Percentiles rank a stretch among this genome's conserved stretches.
Evolutionary conservation across 495 filamentous ascomycete species (phyloP).

Genomic region (Choiromyces venosus): DNA sequence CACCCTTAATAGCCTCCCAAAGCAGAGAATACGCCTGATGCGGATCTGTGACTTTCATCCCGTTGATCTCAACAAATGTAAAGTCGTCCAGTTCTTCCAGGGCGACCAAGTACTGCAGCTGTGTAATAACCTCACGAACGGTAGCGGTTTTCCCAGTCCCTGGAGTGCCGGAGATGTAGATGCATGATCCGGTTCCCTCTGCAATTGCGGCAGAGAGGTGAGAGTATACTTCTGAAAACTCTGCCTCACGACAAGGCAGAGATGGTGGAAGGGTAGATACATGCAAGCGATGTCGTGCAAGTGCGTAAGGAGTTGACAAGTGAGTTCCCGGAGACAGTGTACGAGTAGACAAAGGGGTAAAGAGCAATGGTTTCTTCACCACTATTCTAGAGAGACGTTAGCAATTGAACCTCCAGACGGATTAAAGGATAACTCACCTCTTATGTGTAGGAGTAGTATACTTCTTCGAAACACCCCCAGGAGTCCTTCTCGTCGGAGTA

Average conservation of each 20-base stretch:
- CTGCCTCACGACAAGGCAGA: slow-evolving; percentile 84
- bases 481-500: slow-evolving; percentile 56
- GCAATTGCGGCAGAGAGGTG: slow-evolving; percentile 92
- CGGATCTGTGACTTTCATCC: slow-evolving; percentile 98
- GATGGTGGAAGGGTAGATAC: slow-evolving; percentile 85
- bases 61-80: slow-evolving; percentile 99
- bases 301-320: slow-evolving; percentile 81
- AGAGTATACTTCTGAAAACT: slow-evolving; percentile 86
- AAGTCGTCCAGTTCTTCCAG: slow-evolving; percentile 97
- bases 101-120: slow-evolving; percentile 75
- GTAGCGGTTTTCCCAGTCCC: slow-evolving; percentile 99
- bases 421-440: slow-evolving; percentile 44
- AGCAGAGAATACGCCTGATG: slow-evolving; percentile 93
- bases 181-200: slow-evolving; percentile 86
- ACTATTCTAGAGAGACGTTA: slow-evolving; percentile 52
- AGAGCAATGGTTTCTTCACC: slow-evolving; percentile 87
- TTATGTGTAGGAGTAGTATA: slow-evolving; percentile 69
- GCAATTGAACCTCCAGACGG: slow-evolving; percentile 9
- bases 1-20: slow-evolving; percentile 92
- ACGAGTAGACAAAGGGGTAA: slow-evolving; percentile 87
- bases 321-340: slow-evolving; percentile 70
- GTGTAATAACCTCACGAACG: slow-evolving; percentile 86
- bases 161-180: slow-evolving; percentile 98
- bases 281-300: slow-evolving; percentile 82
- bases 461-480: slow-evolving; percentile 46